These are phyloP conservation scores for Priceomyces castillae DNA, from an alignment of 805 yeast species.

Conservation along the genomic window DNA sequence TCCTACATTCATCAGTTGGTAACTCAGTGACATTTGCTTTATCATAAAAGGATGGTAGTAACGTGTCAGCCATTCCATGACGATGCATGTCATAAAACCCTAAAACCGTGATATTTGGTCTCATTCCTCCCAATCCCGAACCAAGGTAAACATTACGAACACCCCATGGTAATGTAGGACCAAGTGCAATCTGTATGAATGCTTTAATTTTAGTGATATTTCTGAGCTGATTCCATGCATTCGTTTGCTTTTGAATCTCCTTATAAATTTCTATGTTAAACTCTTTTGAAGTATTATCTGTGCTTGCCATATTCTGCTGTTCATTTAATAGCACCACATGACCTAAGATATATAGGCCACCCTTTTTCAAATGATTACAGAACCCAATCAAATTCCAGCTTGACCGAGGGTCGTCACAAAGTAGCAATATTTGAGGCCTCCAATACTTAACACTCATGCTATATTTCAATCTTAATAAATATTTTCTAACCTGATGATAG, in stretches of 20 bases:
- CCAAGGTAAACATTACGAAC: conserved; percentile 88
- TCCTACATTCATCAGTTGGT: conserved; percentile 78
- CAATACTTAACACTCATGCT: conserved; percentile 93
- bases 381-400: conserved; percentile 89
- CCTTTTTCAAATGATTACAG: conserved; percentile 92
- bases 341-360: conserved; percentile 89
- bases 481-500: conserved; percentile 95
- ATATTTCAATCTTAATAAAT: conserved; percentile 73
- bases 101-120: conserved; percentile 88
- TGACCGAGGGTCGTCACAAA: conserved; percentile 90
- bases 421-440: conserved; percentile 90
- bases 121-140: conserved; percentile 98
- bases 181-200: conserved; percentile 87
- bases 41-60: conserved; percentile 18
- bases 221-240: conserved; percentile 81
- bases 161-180: conserved; percentile 91
- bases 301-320: conserved; percentile 22
- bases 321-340: conserved; percentile 74
- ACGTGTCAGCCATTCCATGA: conserved; percentile 35
- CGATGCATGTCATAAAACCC: conserved; percentile 76
- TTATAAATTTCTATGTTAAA: conserved; percentile 47
- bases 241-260: conserved; percentile 69
- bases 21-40: conserved; percentile 26
- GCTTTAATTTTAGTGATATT: conserved; percentile 82
- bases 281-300: conserved; percentile 42